A percentile compares a stretch with the other conserved stretches of the same genome.
phyloP scores from a whole-genome alignment of 768 basidiomycete species.

The Psilocybe tampanensis region DNA sequence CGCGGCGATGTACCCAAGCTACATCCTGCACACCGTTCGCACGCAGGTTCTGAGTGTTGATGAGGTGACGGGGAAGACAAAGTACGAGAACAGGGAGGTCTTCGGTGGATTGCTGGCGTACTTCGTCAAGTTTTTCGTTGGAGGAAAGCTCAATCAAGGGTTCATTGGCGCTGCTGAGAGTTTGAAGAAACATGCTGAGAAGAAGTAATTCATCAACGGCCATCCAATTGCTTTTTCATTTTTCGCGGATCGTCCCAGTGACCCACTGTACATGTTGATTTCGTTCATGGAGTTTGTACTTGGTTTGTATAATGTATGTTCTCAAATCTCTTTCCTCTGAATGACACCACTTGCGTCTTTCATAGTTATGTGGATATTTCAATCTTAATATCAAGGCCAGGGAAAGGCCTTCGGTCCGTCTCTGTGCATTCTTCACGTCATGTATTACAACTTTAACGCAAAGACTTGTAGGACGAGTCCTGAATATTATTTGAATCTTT shows the following conservation, averaged over 20 bases:
- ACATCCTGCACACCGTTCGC: constrained; percentile 55
- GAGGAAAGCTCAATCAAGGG: constrained; percentile 42
- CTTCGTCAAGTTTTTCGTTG: constrained; percentile 46
- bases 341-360: background rate
- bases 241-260: background rate
- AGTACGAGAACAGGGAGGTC: constrained; percentile 66
- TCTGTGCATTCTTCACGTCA: no score
- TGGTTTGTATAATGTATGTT: no score
- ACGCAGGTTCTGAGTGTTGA: constrained; percentile 63
- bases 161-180: constrained; percentile 59
- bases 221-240: background rate
- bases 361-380: background rate
- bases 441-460: no score
- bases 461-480: no score
- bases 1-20: constrained; percentile 39
- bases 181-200: constrained; percentile 55
- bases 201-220: background rate
- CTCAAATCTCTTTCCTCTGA: background rate
- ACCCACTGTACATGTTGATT: background rate
- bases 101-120: constrained; percentile 61
- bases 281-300: background rate
- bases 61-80: constrained; percentile 53
- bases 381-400: background rate
- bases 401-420: no score
- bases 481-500: no score